phyloP scores from a whole-genome alignment of 768 basidiomycete genomes.

The Termitomyces sp. region DNA sequence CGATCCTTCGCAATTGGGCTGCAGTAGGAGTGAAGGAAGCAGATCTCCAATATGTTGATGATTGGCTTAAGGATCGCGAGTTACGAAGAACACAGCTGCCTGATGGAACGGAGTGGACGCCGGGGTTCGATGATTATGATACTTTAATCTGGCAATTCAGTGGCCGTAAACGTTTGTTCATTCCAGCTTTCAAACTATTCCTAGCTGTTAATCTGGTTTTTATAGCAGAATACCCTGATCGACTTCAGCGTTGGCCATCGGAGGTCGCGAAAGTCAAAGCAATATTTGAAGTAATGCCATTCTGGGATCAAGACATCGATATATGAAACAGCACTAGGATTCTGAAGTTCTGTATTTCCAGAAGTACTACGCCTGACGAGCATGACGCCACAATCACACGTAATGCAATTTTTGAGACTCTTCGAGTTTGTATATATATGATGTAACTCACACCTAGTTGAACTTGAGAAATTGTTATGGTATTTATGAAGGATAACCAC shows the following conservation, averaged over 20 bases:
- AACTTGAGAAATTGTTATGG: too few relatives aligned
- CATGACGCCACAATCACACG: too few relatives aligned
- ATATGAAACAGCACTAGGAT: background rate
- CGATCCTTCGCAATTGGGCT: conserved; percentile 8
- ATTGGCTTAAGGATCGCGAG: conserved; percentile 2
- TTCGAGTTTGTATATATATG: background rate
- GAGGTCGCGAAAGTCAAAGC: conserved; percentile 16
- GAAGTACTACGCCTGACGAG: too few relatives aligned
- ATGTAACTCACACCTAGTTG: background rate
- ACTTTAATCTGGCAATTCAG: background rate
- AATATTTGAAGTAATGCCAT: conserved; percentile 9
- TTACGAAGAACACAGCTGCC: background rate
- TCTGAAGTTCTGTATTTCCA: background rate
- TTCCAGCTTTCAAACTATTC: background rate
- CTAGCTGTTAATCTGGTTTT: too few relatives aligned
- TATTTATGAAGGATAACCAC: too few relatives aligned
- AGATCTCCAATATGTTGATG: conserved; percentile 9
- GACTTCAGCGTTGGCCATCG: conserved; percentile 18
- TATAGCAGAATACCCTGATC: background rate
- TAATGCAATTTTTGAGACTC: background rate
- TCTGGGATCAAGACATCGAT: conserved; percentile 3
- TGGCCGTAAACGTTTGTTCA: background rate
- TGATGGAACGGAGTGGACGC: background rate
- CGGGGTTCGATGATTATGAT: background rate
- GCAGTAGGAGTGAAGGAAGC: conserved; percentile 6